Conservation (phyloP, 2,329 filamentous ascomycete genomes). For the Pyrenochaeta sp. region DNA sequence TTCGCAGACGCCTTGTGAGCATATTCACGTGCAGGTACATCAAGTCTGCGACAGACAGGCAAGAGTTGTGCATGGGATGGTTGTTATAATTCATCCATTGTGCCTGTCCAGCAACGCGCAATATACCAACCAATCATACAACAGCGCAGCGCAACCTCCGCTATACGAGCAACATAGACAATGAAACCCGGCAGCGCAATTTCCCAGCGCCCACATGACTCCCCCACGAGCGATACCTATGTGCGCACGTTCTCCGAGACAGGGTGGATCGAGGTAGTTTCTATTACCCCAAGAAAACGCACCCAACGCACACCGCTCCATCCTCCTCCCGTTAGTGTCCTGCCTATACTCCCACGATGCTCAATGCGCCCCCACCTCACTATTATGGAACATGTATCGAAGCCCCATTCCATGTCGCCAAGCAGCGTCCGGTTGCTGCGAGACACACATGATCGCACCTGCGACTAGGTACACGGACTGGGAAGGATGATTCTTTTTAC, state of each 20-base stretch:
- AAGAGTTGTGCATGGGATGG: background rate
- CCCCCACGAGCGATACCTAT: background rate
- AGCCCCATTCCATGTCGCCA: background rate
- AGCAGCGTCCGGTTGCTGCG: background rate
- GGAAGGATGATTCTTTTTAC: background rate
- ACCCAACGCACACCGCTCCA: constrained; percentile 1
- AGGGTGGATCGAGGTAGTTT: constrained; percentile 6
- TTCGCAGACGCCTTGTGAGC: background rate
- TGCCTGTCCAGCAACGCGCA: too few species aligned
- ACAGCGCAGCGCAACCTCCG: constrained; percentile 3
- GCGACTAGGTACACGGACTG: background rate
- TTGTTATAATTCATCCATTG: background rate
- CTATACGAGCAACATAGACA: background rate
- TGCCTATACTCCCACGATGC: constrained; percentile 1
- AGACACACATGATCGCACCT: background rate
- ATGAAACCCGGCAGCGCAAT: background rate
- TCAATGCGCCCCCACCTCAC: background rate
- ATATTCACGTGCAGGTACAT: too few species aligned
- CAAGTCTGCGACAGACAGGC: background rate
- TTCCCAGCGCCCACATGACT: constrained; percentile 6
- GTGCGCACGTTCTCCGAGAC: background rate
- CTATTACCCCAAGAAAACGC: background rate
- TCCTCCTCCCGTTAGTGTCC: background rate
- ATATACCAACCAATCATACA: constrained; percentile 7
- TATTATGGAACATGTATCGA: background rate